phyloP scores from a whole-genome alignment of 1,284 basidiomycete species.

The Naganishia albida region DNA sequence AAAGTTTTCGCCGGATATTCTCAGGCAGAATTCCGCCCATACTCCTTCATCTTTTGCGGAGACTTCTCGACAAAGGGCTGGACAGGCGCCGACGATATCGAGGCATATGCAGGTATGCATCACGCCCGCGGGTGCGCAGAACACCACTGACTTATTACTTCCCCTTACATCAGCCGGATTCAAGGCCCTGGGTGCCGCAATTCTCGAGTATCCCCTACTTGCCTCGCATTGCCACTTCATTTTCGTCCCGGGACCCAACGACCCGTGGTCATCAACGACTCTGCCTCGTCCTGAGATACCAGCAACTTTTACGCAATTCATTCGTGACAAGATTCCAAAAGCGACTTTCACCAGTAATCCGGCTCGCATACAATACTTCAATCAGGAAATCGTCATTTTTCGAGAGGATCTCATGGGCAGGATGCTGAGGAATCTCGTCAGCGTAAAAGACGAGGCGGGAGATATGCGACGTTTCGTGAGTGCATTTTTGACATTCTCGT shows the following conservation, averaged over 20 bases:
- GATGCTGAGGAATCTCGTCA: constrained; percentile 88
- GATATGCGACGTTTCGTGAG: constrained; percentile 85
- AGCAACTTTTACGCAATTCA: constrained; percentile 66
- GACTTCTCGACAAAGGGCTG: constrained; percentile 87
- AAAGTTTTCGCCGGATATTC: constrained; percentile 90
- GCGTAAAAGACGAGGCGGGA: constrained; percentile 72
- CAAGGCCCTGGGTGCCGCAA: constrained; percentile 78
- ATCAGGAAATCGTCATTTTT: constrained; percentile 93
- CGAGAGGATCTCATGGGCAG: constrained; percentile 90
- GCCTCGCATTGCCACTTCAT: constrained; percentile 82
- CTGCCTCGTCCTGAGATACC: constrained; percentile 80
- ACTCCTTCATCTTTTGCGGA: constrained; percentile 87
- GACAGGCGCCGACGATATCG: constrained; percentile 74
- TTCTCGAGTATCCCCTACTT: constrained; percentile 75
- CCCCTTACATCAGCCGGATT: constrained; percentile 68
- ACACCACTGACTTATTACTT: background rate
- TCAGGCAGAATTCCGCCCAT: constrained; percentile 76
- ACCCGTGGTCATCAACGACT: constrained; percentile 74
- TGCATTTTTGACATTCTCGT: background rate
- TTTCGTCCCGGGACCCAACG: constrained; percentile 89
- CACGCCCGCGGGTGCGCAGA: constrained; percentile 23
- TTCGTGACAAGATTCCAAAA: constrained; percentile 72
- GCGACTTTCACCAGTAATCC: constrained; percentile 86
- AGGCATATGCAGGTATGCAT: constrained; percentile 74
- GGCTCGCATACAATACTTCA: constrained; percentile 90